A percentile compares a stretch with the other conserved stretches of the same genome.
phyloP scores from a whole-genome alignment of 345 rosid genomes.

The Camelina sativa region DNA sequence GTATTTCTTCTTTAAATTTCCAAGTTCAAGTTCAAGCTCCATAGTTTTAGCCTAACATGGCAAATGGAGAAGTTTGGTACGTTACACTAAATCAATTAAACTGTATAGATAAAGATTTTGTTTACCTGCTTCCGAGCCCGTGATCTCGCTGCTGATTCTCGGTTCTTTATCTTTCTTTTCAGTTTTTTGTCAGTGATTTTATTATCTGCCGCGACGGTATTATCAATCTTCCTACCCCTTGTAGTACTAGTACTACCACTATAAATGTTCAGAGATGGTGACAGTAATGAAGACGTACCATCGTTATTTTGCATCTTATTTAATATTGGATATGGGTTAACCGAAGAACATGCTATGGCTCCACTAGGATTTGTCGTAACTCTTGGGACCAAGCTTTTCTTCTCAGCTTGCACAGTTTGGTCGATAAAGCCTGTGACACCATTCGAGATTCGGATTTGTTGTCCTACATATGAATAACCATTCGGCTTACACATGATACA shows the following conservation, averaged over 20 bases:
- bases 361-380: constrained; percentile 55
- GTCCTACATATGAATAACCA: constrained; percentile 47
- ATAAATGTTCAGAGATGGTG: constrained; percentile 63
- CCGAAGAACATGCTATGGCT: constrained; percentile 51
- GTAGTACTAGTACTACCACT: constrained; percentile 48
- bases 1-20: constrained; percentile 72
- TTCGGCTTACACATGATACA: constrained; percentile 60
- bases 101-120: background rate
- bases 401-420: constrained; percentile 48
- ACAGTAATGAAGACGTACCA: constrained; percentile 65
- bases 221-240: constrained; percentile 58
- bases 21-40: constrained; percentile 87
- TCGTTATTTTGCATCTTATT: constrained; percentile 68
- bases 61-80: constrained; percentile 8
- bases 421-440: constrained; percentile 55
- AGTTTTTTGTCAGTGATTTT: constrained; percentile 77
- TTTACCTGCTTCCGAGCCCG: constrained; percentile 91
- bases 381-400: constrained; percentile 43
- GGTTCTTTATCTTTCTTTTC: constrained; percentile 90
- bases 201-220: constrained; percentile 46
- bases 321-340: constrained; percentile 53
- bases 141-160: constrained; percentile 93
- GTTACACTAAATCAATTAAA: background rate
- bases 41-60: constrained; percentile 64
- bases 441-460: constrained; percentile 48